Evolutionary conservation across 2,329 filamentous ascomycete species (phyloP), one percentile per base, ranked within the genome.

Genomic region (Nemania abortiva): DNA sequence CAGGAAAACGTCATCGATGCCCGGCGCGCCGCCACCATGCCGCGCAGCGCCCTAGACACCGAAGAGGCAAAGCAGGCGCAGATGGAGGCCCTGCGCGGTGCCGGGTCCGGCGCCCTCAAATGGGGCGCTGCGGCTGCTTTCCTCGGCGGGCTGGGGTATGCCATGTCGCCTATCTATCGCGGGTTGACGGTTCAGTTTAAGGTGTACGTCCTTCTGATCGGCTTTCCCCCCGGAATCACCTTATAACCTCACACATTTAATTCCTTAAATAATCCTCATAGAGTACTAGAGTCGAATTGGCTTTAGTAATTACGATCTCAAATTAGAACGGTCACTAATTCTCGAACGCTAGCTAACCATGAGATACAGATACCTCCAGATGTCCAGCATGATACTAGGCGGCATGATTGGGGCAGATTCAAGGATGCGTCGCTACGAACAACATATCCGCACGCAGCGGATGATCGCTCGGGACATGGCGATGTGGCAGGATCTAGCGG

Each of bases 311-410:
- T 34, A 34, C 31, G 18, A 50, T 13, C 13, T 31, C n/a, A 9
- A 29, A 37, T 5, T 18, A 42, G 13, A 7, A 39, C 27, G 49
- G 7, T 7, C n/a, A 2, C 45, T 42, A 4, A 50, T 47, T 53
- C 1, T 20, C 6, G 45, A 45, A 24, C 31, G 50, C 20, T 24
- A 1, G 54, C 63, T 69, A 29, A 70, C 54, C 13, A 27, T 42
- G 20, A 24, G 13, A 42, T 47, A 65, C 75, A 95, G 92, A 34
- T 95, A 93, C 77, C 83, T 95, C 18, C 92, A 94, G 79, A 93
- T 94, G 91, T 92, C 90, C n/a, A 90, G 89, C 69, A 95, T 95
- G 92, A 90, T 92, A n/a, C 76, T 93, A 39, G 92, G 92, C 52
- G 86, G 89, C 76, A 92, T 92, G 86, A 86, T 95, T 63, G 91